These are phyloP conservation scores for Priceomyces castillae DNA, from an alignment of 805 yeast species.

Conservation along the genomic window DNA sequence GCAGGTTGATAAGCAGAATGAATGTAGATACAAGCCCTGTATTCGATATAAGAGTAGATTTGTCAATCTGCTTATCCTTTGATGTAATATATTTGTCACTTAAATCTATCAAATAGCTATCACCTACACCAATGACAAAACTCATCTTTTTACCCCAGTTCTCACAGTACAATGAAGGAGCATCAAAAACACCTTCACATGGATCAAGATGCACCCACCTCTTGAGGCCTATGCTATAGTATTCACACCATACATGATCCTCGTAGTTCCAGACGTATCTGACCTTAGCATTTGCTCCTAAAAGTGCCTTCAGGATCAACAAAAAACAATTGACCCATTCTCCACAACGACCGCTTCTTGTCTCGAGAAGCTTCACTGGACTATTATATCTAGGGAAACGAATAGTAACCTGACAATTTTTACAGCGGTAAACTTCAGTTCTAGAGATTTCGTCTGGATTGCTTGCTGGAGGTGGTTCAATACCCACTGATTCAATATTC, in stretches of 20 bases:
- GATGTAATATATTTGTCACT: slow-evolving; percentile 61
- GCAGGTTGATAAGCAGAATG: slow-evolving; percentile 35
- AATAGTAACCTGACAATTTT: slow-evolving; percentile 41
- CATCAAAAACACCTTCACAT: slow-evolving; percentile 83
- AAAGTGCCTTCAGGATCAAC: slow-evolving; percentile 62
- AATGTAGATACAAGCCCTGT: slow-evolving; percentile 38
- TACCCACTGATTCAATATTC: slow-evolving; percentile 38
- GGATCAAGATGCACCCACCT: slow-evolving; percentile 89
- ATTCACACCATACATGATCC: slow-evolving; percentile 97
- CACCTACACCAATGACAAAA: slow-evolving; percentile 69
- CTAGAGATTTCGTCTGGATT: slow-evolving; percentile 46
- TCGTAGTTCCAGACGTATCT: slow-evolving; percentile 86
- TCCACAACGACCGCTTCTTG: slow-evolving; percentile 83
- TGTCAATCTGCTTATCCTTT: slow-evolving; percentile 21
- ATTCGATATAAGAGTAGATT: slow-evolving; percentile 44
- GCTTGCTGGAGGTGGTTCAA: slow-evolving; percentile 34
- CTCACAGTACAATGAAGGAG: slow-evolving; percentile 69
- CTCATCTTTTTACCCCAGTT: slow-evolving; percentile 97
- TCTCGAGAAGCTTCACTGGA: slow-evolving; percentile 57
- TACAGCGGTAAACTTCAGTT: slow-evolving; percentile 67
- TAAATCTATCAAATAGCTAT: slow-evolving; percentile 65
- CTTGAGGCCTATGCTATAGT: slow-evolving; percentile 54
- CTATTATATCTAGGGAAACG: slow-evolving; percentile 79
- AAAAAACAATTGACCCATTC: slow-evolving; percentile 92
- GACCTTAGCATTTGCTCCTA: slow-evolving; percentile 33